Percentiles rank a stretch among this genome's conserved stretches.
phyloP scores from a whole-genome alignment of 1,284 basidiomycete species.

The Fomitopsis palustris region DNA sequence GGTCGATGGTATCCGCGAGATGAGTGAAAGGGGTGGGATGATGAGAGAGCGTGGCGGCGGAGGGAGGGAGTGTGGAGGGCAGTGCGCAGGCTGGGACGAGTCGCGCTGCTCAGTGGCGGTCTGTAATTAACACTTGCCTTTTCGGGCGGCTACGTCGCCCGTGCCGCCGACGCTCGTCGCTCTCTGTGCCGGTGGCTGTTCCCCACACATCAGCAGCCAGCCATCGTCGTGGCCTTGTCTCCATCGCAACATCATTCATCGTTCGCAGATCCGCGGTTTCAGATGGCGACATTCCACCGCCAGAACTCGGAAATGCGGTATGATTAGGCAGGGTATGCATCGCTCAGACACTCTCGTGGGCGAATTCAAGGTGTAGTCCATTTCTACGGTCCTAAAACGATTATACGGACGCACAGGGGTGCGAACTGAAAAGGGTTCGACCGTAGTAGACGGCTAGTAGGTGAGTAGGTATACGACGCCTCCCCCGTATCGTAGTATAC shows the following conservation, averaged over 20 bases:
- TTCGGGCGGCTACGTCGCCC: background rate
- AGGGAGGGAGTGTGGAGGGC: background rate
- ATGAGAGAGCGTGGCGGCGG: background rate
- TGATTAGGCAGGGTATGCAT: slow-evolving; percentile 16
- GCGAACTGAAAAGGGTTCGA: background rate
- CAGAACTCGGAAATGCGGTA: slow-evolving; percentile 12
- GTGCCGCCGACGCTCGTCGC: background rate
- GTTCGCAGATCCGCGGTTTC: too few species aligned
- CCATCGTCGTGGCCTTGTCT: background rate
- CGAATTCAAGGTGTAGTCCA: slow-evolving; percentile 1
- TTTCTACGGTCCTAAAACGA: slow-evolving; percentile 5
- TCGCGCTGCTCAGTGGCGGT: background rate
- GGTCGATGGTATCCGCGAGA: too few species aligned
- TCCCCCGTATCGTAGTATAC: background rate
- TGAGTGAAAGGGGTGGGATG: background rate
- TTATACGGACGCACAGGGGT: background rate
- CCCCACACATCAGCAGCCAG: too few species aligned
- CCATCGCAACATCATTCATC: background rate
- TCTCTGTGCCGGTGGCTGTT: background rate
- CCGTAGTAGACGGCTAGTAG: background rate
- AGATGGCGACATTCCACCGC: too few species aligned
- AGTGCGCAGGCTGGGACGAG: background rate
- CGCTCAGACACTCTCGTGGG: background rate
- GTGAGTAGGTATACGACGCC: background rate
- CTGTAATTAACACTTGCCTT: background rate